Evolutionary conservation across 2,329 filamentous ascomycete genomes (phyloP), one percentile per base, ranked within the genome.

Genomic region (Xylogone sp.): DNA sequence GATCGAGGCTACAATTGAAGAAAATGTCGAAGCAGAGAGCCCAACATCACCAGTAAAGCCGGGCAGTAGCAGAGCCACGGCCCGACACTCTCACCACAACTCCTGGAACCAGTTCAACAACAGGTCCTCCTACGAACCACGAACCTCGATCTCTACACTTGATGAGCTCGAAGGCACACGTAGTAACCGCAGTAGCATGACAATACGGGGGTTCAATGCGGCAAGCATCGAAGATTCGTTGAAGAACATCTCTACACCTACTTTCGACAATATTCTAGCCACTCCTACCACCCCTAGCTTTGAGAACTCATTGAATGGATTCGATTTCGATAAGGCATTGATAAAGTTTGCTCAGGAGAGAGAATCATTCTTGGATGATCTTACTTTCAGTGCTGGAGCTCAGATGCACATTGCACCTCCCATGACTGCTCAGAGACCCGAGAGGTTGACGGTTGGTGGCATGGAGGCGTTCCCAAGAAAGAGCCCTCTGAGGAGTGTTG

Each of bases 311-410:
- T 70, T 79, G 56, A 72, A 70, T 52, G 90, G 96, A 65, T 90
- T 89, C 64, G 94, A 97, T 69, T 99, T 99, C 64, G 94, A 97
- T 67, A 86, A 88, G 65, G 93, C 94, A 21, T 77, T 99, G 59
- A 75, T 91, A 63, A 97, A 97, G 72, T 99, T 99, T 68, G 91
- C 94, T 44, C 87, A 86, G n/a, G 93, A 97, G 73, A 81, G 94
- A 58, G 94, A 99, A 63, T 87, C 86, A 54, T 99, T 99, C 63
- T 75, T 97, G 48, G 90, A 96, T 57, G 94, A 99, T 68, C 79
- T 97, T 49, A 90, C 86, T 59, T 91, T 97, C 68, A 90, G 82
- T 59, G 90, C 92, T 20, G 91, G 92, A 39, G 64, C 62, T 43
- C 88, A 88, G 42, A 78, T 88, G 21, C 82, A 88, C 59, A 74